These are phyloP conservation scores for Parachaetomium inaequale DNA, from an alignment of 495 filamentous ascomycete genomes.

Conservation along the genomic window DNA sequence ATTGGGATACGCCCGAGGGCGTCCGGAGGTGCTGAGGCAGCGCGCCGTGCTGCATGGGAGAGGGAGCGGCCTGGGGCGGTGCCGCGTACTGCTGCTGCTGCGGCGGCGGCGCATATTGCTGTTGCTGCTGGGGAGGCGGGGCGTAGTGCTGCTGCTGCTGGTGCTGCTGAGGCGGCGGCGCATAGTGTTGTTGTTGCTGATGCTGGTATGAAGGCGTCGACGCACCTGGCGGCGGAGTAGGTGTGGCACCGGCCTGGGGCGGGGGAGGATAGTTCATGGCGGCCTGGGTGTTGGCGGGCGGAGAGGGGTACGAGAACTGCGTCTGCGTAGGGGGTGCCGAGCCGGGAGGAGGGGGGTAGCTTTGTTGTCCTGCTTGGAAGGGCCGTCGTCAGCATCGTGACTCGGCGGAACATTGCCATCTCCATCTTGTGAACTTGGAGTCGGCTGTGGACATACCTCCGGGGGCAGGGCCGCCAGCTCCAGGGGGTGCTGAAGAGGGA, in stretches of 20 bases:
- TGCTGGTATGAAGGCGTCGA: conserved; percentile 34
- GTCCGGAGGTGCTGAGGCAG: conserved; percentile 32
- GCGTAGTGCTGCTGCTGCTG: conserved; percentile 31
- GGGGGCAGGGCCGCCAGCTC: conserved; percentile 20
- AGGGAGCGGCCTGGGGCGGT: conserved; percentile 12
- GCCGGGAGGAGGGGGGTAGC: conserved; percentile 35
- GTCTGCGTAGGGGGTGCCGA: conserved; percentile 45
- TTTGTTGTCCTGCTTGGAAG: conserved; percentile 20
- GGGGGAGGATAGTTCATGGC: conserved; percentile 33
- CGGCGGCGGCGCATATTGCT: conserved; percentile 28
- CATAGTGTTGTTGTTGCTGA: conserved; percentile 31
- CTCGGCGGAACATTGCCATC: background rate
- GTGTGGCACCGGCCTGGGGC: conserved; percentile 23
- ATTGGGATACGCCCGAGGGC: conserved; percentile 21
- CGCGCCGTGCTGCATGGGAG: conserved; percentile 22
- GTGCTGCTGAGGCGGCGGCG: conserved; percentile 38
- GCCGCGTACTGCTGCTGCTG: conserved; percentile 21
- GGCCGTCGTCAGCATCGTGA: conserved; percentile 1
- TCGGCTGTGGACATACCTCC: conserved; percentile 24
- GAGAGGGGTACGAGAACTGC: conserved; percentile 43
- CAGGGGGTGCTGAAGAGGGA: conserved; percentile 24
- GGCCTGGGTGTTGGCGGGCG: conserved; percentile 32
- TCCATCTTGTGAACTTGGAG: background rate
- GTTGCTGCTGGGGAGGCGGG: conserved; percentile 38
- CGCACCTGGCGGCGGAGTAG: conserved; percentile 28